Base-by-base conservation (phyloP, 805 yeast genomes). In the Candida peoriensis region DNA sequence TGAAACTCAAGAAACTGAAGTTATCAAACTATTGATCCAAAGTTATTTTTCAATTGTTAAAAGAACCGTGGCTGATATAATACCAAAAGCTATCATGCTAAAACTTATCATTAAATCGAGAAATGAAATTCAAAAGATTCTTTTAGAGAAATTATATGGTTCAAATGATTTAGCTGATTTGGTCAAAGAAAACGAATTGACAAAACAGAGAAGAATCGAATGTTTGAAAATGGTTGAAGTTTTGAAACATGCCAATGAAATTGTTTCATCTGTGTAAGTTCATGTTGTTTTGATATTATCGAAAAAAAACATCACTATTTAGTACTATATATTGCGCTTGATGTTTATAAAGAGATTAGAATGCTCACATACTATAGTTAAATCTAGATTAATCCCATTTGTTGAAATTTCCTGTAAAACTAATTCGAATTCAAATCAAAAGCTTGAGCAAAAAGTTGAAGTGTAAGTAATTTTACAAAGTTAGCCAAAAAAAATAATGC, bases 1-100 rank as follows among this genome's bases (percentile, higher is more conserved):
- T 48, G 98, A 93, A 66, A 78, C 90, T 17, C 81, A 85, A 76
- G 98, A 93, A 62, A 90, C 97, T 2, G 98, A 93, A 57, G 97
- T 93, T 24, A 93, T 93, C 57, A 93, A 93, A 66, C 72, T 93
- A 41, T 72, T 93, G 57, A 90, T 93, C 46, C 75, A 81, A 33
- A 86, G 96, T 19, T 93, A 93, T 63, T 93, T 82, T 66, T 77
- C 77, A 54, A 93, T 93, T 57, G 96, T 93, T 32, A 87, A 89
- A 65, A 78, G 95, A 57, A 86, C 97, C 1, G 81, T 93, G 50
- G 82, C 95, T 15, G 98, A 93, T 57, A 68, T 89, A 52, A 81
- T 93, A 48, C 98, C 98, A 48, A 93, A 93, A 65, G 94, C 97
- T 4, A 75, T 93, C 44, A 88, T 89, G 95, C 71, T 90, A 52